Conservation (phyloP, 371 early-diverging fungal genomes). For the Mucor ambiguus region DNA sequence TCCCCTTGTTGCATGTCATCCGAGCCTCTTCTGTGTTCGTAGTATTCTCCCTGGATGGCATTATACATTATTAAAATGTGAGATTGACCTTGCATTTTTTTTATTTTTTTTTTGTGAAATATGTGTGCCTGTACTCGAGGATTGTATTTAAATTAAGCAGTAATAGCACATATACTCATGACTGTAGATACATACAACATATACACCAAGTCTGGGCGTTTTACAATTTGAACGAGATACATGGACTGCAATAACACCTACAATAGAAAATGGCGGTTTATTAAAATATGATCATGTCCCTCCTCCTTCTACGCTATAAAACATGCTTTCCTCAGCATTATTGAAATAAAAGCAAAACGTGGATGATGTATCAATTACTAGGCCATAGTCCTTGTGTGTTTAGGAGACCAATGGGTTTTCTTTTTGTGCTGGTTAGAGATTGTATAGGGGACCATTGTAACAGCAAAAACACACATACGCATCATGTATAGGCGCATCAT, state of each 20-base stretch:
- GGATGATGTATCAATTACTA: background rate
- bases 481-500: slow-evolving; percentile 4
- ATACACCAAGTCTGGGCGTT: background rate
- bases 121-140: background rate
- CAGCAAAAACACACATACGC: background rate
- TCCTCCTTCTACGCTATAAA: background rate
- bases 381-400: background rate
- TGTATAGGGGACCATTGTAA: background rate
- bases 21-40: background rate
- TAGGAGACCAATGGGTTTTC: background rate
- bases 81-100: background rate
- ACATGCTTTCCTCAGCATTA: background rate
- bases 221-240: slow-evolving; percentile 1
- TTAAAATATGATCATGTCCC: background rate
- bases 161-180: background rate
- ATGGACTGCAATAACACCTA: background rate
- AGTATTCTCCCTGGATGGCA: background rate
- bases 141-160: background rate
- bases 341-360: background rate
- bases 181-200: background rate
- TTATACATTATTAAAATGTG: slow-evolving; percentile 1
- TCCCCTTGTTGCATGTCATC: slow-evolving; percentile 5
- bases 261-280: slow-evolving; percentile 6
- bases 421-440: background rate
- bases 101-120: background rate